Evolutionary conservation across 768 basidiomycete genomes (phyloP), one percentile per base, ranked within the genome.

Genomic region (Termitomyces sp.): DNA sequence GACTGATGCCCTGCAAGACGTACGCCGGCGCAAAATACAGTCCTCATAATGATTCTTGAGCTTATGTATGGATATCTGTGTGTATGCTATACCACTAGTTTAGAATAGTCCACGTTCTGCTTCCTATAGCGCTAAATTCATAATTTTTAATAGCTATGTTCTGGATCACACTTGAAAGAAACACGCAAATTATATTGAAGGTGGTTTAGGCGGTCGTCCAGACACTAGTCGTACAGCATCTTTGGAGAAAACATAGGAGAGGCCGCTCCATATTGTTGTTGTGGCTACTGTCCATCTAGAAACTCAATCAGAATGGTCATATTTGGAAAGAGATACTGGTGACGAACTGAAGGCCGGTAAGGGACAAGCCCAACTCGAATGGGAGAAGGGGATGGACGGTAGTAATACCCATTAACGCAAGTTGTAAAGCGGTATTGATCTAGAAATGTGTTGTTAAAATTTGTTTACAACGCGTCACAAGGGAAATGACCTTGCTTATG

Each of bases 371-470:
- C 5, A 92, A 69, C 29, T 88, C 83, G 43, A 79, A 64, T 4
- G 90, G 84, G 4, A 92, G 70, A 32, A 98, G 76, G 0, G 95
- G 95, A 46, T 85, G 85, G 56, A 96, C 76, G 0, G 95, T 96
- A 4, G 93, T 95, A 0, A 77, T 71, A 2, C 93, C 95, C 91
- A 99, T 97, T 17, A 99, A 77, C 7, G 89, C 71, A 12, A 99
- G 83, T 69, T 99, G 96, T 5, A 98, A 80, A 7, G 87, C 87
- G 0, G 96, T 99, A 68, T 99, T 99, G 59, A 92, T 78, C 92
- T 97, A 62, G 1, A 23, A 19, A 45, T 42, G 9, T 17, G 59
- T 5, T 19, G 21, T 29, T 23, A 16, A 19, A 45, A 3, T 21
- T 8, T 27, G 54, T 23, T 19, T 23, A 40, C 17, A 17, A 54